These are phyloP conservation scores for Plasmodium relictum DNA, from an alignment of 169 alveolate species.

Conservation along the genomic window DNA sequence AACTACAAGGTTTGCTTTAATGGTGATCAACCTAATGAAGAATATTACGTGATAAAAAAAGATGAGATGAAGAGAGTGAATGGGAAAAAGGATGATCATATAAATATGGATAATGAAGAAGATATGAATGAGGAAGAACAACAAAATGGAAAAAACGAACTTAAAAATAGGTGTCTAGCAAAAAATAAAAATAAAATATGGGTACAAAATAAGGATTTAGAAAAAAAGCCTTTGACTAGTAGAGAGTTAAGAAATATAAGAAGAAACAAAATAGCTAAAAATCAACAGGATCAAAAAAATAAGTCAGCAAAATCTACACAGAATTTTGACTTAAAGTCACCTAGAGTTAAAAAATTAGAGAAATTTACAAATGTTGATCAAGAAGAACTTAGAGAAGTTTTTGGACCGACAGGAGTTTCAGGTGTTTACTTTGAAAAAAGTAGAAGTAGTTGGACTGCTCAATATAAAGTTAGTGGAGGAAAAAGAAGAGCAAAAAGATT, in stretches of 20 bases:
- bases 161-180: slow-evolving; percentile 12
- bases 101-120: slow-evolving; percentile 33
- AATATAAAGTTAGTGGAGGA: slow-evolving; percentile 74
- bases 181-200: slow-evolving; percentile 35
- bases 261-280: slow-evolving; percentile 28
- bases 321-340: slow-evolving; percentile 43
- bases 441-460: slow-evolving; percentile 78
- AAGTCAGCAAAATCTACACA: background rate
- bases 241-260: slow-evolving; percentile 49
- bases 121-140: background rate
- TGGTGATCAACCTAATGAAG: slow-evolving; percentile 17
- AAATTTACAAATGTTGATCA: slow-evolving; percentile 71
- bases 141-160: slow-evolving; percentile 9
- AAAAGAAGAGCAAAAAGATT: slow-evolving; percentile 77
- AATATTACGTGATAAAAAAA: slow-evolving; percentile 39
- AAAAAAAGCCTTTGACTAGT: slow-evolving; percentile 11
- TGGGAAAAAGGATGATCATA: slow-evolving; percentile 12
- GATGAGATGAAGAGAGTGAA: slow-evolving; percentile 46
- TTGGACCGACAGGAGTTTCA: slow-evolving; percentile 77
- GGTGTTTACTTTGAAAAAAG: slow-evolving; percentile 77
- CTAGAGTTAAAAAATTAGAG: slow-evolving; percentile 63
- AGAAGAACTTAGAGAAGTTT: slow-evolving; percentile 56
- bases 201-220: slow-evolving; percentile 4
- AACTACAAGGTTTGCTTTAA: slow-evolving; percentile 20
- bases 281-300: slow-evolving; percentile 2